phyloP scores from a whole-genome alignment of 2,329 filamentous ascomycete species.

The Trichoderma polysporum region DNA sequence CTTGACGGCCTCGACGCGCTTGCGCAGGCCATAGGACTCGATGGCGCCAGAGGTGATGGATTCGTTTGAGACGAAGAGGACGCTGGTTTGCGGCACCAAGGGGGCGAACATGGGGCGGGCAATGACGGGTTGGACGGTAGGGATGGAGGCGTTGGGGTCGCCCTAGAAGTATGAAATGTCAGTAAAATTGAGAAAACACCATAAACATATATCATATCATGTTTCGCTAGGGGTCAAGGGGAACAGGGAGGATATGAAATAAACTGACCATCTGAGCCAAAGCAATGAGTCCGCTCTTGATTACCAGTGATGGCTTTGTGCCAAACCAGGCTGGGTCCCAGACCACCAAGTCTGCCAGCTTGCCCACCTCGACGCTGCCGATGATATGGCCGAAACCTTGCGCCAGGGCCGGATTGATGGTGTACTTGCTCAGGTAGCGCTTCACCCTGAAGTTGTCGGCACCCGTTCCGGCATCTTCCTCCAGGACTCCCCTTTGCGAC shows the following conservation, averaged over 20 bases:
- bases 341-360: conserved; percentile 83
- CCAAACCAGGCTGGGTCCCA: conserved; percentile 88
- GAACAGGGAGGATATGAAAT: neutral
- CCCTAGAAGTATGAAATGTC: conserved; percentile 49
- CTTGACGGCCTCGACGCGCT: conserved; percentile 76
- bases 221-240: no score
- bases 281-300: conserved; percentile 87
- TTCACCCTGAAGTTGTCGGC: conserved; percentile 93
- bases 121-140: conserved; percentile 81
- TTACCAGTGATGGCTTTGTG: conserved; percentile 74
- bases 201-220: neutral
- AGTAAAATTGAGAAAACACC: neutral
- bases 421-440: conserved; percentile 93
- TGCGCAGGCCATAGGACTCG: conserved; percentile 71
- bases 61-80: conserved; percentile 79
- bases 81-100: conserved; percentile 66
- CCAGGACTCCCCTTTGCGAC: conserved; percentile 71
- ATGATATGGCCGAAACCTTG: conserved; percentile 88
- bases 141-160: conserved; percentile 80
- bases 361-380: conserved; percentile 84
- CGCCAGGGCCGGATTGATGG: conserved; percentile 86
- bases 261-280: conserved; percentile 75
- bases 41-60: conserved; percentile 68
- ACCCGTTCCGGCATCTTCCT: conserved; percentile 74
- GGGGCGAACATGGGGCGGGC: conserved; percentile 84